Evolutionary conservation across 2,329 filamentous ascomycete genomes (phyloP), one percentile per base, ranked within the genome.

Genomic region (Venturiaceae sp.): DNA sequence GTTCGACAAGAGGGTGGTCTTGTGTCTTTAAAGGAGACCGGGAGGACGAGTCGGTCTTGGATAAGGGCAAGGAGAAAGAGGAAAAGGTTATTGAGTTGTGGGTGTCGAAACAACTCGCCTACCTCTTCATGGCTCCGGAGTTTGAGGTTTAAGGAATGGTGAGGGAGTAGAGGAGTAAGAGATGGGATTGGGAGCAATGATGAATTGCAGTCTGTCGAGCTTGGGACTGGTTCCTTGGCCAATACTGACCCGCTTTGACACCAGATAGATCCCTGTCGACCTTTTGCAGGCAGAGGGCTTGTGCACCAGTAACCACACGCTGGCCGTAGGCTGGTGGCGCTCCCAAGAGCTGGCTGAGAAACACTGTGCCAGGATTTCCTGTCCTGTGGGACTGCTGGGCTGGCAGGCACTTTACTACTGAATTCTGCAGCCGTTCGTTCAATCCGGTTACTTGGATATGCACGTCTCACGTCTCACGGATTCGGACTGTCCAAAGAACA

Each of bases 211-310:
- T n/a, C n/a, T n/a, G n/a, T 44, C 41, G 41, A 46, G 41, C 41
- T 46, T 46, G 41, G 41, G 41, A 50, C 44, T 32, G 44, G 44
- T 50, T 50, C 23, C 44, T 50, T 50, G 44, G 44, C 44, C 44
- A 50, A 50, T 50, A 50, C 37, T 50, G 44, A 21, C 26, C 44
- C 44, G 44, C 44, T 50, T 30, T n/a, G 44, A 11, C 23, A 30
- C n/a, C n/a, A n/a, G n/a, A n/a, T n/a, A n/a, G n/a, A 50, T 50
- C 44, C 44, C 26, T 14, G 44, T 30, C 26, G 26, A n/a, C n/a
- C n/a, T 4, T 2, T 26, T 47, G 41, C 41, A 47, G 41, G 41
- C 30, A 19, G 30, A 28, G n/a, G 41, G 41, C 41, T 47, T 28
- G 41, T 47, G 39, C 39, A 44, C 21, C n/a, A 47, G 21, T 14